Conservation (phyloP, 1,284 basidiomycete species). For the Trichosporon coremiiforme region DNA sequence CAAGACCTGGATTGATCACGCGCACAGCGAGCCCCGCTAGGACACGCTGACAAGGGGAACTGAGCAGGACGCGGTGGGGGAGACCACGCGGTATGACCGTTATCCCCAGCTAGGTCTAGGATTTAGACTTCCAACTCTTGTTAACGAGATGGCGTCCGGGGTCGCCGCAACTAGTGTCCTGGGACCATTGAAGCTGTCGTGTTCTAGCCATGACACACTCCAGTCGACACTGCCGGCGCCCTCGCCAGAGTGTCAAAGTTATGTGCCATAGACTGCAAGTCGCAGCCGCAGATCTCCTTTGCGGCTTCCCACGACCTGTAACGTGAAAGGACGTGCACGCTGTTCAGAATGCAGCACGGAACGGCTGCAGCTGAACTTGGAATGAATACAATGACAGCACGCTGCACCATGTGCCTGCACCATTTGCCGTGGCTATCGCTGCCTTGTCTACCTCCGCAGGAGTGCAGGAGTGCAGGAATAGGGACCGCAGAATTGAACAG, state of each 20-base stretch:
- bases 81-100: too few species aligned
- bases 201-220: too few species aligned
- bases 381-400: conserved; percentile 1
- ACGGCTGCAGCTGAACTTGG: not conserved
- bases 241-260: not conserved
- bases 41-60: too few species aligned
- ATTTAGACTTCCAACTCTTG: not conserved
- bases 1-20: conserved; percentile 13
- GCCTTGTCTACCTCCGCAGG: not conserved
- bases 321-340: not conserved
- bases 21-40: not conserved
- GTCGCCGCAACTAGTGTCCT: not conserved
- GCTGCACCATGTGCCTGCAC: not conserved
- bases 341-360: not conserved
- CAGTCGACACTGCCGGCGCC: too few species aligned
- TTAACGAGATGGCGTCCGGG: not conserved
- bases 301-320: not conserved
- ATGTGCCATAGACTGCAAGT: not conserved
- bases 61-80: too few species aligned
- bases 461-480: not conserved
- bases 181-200: too few species aligned
- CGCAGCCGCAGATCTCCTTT: not conserved
- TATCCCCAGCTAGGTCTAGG: too few species aligned
- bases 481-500: too few species aligned
- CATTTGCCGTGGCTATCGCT: not conserved